Evolutionary conservation across 2,329 filamentous ascomycete species (phyloP), one percentile per base, ranked within the genome.

Genomic region (Aureobasidium musti): DNA sequence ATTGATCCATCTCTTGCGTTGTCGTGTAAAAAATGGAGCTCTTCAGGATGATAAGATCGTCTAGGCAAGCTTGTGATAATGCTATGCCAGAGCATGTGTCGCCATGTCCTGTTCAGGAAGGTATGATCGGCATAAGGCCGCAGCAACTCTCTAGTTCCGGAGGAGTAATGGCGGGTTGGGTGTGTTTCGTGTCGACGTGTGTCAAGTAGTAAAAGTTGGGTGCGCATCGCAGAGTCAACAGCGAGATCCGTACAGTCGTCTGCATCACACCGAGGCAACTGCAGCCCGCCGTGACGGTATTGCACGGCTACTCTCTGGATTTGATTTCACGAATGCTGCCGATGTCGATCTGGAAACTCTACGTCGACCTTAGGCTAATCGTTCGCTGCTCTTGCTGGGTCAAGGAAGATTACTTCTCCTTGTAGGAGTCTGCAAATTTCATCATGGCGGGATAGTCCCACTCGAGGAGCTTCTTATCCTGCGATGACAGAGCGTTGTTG

Each of bases 371-470:
- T 30, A 26, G 17, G n/a, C 8, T 11, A 6, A 13, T n/a, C 7
- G 7, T 52, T 52, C 35, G 49, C 10, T 52, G 26, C 7, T 49
- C 14, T 28, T 19, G 26, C 14, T 30, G 14, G 3, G 3, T n/a
- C 17, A 13, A 56, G 8, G 14, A 28, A 41, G 14, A 14, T 11
- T 28, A 41, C 2, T 37, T 41, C 37, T 43, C 23, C n/a, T 54
- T 64, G 49, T 54, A 64, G 5, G 61, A 53, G n/a, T 45, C 54
- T n/a, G 61, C 61, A n/a, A 64, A 35, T n/a, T 54, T 26, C 21
- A 37, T 39, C 61, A 64, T 64, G 10, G 35, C 37, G 13, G 17
- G 17, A 11, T 21, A 37, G 23, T 64, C 19, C 64, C 64, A 66
- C 7, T 35, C 64, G 1, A 53, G 11, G 1, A 45, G 11, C 21